Evolutionary conservation across 2,329 filamentous ascomycete species (phyloP).

Genomic region (Arthrobotrys sphaeroides): DNA sequence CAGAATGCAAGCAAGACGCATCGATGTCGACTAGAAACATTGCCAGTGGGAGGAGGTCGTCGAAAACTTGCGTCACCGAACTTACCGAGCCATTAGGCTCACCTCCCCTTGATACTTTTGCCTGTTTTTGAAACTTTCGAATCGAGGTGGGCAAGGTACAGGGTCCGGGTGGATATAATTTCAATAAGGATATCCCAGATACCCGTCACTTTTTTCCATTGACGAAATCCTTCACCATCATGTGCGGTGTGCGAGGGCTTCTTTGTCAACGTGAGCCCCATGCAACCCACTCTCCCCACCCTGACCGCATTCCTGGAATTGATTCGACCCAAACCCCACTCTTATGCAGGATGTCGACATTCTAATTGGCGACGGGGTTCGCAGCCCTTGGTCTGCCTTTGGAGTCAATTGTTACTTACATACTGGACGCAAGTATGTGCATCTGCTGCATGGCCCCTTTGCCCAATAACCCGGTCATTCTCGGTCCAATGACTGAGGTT

Average conservation of each 20-base stretch:
- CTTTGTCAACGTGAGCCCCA: conserved; percentile 48
- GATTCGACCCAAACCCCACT: conserved; percentile 48
- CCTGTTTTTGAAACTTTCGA: conserved; percentile 43
- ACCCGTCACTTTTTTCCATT: conserved; percentile 18
- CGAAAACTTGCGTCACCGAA: conserved; percentile 45
- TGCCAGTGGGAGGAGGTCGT: conserved; percentile 24
- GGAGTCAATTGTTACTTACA: conserved; percentile 17
- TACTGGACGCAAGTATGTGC: neutral
- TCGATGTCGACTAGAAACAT: conserved; percentile 26
- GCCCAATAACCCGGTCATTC: conserved; percentile 5
- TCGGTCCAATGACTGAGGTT: neutral
- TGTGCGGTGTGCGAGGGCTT: neutral
- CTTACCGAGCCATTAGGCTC: conserved; percentile 44
- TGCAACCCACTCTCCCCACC: conserved; percentile 37
- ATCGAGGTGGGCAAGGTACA: conserved; percentile 37
- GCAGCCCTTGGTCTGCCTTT: conserved; percentile 23
- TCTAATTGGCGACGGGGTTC: conserved; percentile 51
- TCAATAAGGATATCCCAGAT: conserved; percentile 40
- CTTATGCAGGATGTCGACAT: conserved; percentile 54
- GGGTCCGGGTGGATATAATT: conserved; percentile 42
- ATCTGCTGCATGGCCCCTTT: conserved; percentile 22
- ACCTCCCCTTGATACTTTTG: conserved; percentile 40
- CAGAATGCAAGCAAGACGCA: conserved; percentile 12
- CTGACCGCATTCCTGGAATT: conserved; percentile 50
- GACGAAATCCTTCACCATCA: conserved; percentile 6